Conservation (phyloP, 176 grass and related monocot genomes). For the Carex myosuroides region DNA sequence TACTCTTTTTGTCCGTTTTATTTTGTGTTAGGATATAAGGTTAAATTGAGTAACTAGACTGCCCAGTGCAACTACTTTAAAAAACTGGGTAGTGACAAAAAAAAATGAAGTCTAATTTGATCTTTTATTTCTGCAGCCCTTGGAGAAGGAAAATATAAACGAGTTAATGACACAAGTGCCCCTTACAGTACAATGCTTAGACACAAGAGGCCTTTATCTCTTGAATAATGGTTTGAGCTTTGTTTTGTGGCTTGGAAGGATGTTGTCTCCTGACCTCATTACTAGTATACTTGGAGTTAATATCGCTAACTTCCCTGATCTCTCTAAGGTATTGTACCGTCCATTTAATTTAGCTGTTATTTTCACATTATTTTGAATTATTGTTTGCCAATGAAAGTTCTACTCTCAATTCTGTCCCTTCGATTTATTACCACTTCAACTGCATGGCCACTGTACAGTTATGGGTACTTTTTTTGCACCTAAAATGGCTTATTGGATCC, state of each 20-base stretch:
- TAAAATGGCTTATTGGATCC: background rate
- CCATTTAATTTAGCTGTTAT: background rate
- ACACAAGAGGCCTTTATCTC: constrained; percentile 76
- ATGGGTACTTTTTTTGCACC: background rate
- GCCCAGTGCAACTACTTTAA: background rate
- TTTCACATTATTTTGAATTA: background rate
- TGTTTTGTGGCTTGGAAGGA: constrained; percentile 89
- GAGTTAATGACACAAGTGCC: constrained; percentile 41
- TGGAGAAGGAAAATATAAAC: constrained; percentile 26
- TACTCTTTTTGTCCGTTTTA: constrained; percentile 8
- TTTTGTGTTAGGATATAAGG: background rate
- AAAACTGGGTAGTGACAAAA: background rate
- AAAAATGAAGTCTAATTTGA: background rate
- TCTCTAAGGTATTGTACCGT: constrained; percentile 55
- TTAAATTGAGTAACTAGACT: background rate
- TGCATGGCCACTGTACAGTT: constrained; percentile 5
- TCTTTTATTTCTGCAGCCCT: constrained; percentile 36
- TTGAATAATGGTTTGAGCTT: constrained; percentile 85
- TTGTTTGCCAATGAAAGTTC: background rate
- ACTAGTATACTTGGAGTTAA: constrained; percentile 64
- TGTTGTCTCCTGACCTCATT: constrained; percentile 52
- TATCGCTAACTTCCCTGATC: constrained; percentile 62
- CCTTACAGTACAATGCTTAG: constrained; percentile 62
- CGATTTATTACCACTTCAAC: background rate
- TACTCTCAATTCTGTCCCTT: background rate